Base-by-base conservation (phyloP, 208 protist genomes). In the Crithidia sp. region DNA sequence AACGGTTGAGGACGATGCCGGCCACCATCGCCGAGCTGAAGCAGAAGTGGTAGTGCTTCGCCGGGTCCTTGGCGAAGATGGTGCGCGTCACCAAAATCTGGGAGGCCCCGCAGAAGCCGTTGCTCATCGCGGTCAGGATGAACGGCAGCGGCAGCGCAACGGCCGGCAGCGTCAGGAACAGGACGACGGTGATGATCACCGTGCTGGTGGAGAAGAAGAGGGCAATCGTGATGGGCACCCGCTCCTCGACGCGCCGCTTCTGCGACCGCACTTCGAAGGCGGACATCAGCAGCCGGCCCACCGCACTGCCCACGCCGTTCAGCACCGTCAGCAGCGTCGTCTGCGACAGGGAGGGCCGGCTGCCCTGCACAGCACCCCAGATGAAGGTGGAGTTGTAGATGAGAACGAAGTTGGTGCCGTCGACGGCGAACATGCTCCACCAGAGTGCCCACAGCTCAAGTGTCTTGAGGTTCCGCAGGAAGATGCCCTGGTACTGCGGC, bases 41-140 rank as follows among this genome's bases (percentile, higher is more conserved):
- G 59, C 72, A 81, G 71, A 88, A 87, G 69, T 91, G 81, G 76
- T 92, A 94, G 74, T 91, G 87, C 82, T 89, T 88, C n/a, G 80
- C 89, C 5, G 85, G 67, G 71, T 92, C 85, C 61, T 85, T 82
- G 12, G 80, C 81, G 81, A 78, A 93, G 47, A 91, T 85, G 19
- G 84, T 87, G 39, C 88, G 88, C 17, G 81, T 64, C 19, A 90
- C 81, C 52, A 93, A 76, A 40, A 89, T 79, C 36, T 73, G 62
- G 16, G 74, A 77, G 3, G 81, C 83, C 2, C 84, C 85, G 5
- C 58, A 56, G 68, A 85, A 91, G 28, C 88, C 88, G 79, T 87
- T 89, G 14, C 79, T 83, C 3, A 93, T 28, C 7, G 88, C 79
- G 10, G 83, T 74, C 13, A 86, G 68, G n/a, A 88, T 74, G 63